Evolutionary conservation across 148 eudicot species (phyloP), one percentile per base, ranked within the genome.

Genomic region (Rhododendron simsii): DNA sequence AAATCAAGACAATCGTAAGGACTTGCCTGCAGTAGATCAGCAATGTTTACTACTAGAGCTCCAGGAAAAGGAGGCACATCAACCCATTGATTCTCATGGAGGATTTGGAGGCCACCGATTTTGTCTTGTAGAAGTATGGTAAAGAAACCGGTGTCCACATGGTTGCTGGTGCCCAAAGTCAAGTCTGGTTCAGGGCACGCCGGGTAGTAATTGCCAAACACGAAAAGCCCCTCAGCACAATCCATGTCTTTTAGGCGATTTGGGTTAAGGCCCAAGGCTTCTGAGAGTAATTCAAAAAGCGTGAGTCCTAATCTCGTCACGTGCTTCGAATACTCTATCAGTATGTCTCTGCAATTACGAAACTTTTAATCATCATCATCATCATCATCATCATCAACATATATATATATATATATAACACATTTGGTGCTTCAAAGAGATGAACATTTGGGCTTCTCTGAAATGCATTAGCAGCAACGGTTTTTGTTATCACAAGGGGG

Each of bases 161-260:
- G 92, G 39, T 78, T 78, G 4, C 81, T 79, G 23, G 87, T 81
- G 5, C 89, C 91, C 18, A 89, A 21, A 0, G 90, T 86, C 50
- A 87, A 41, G 26, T 91, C 88, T 8, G 91, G 91, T 48, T 87
- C 85, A 2, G 92, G 92, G 65, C 92, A 89, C 2, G 86, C 67
- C 20, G 92, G 92, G 51, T 86, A 89, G 86, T 91, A 91, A 37
- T 91, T 89, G 83, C 87, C 45, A 26, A 86, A 0, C 2, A 87
- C 18, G 0, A 4, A 23, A 10, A 81, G 86, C 18, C 88, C 86
- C 13, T 87, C 81, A 3, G 81, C 84, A n/a, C 93, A 89, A 51
- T 73, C 90, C 90, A 89, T 87, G 71, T 90, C 88, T n/a, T 81
- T 87, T 26, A 90, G 84, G 67, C 87, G 89, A 69, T 51, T 78